Conservation (phyloP, 257 asterid genomes). For the Cynanchum wilfordii region DNA sequence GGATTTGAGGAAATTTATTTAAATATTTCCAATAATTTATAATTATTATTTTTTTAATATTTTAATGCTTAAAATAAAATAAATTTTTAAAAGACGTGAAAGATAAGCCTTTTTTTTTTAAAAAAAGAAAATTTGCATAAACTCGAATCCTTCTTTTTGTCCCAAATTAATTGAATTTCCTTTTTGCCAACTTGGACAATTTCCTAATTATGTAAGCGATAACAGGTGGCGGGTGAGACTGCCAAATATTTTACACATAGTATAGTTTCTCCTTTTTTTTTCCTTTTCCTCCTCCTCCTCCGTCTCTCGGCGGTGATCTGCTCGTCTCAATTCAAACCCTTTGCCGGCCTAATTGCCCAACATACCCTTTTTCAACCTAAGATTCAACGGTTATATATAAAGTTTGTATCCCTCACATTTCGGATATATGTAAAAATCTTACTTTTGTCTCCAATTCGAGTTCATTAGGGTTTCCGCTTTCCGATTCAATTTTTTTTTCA, state of each 20-base stretch:
- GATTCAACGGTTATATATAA: neutral
- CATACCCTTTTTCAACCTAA: neutral
- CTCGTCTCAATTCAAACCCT: neutral
- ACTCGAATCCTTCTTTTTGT: too few relatives aligned
- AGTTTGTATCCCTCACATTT: neutral
- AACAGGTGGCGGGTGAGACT: neutral
- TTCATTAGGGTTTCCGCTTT: slow-evolving; percentile 26
- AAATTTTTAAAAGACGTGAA: too few relatives aligned
- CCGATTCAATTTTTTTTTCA: neutral
- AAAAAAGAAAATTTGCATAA: too few relatives aligned
- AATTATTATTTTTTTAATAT: too few relatives aligned
- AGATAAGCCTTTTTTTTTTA: too few relatives aligned
- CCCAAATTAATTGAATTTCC: too few relatives aligned
- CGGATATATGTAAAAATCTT: neutral
- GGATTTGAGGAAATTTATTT: too few relatives aligned
- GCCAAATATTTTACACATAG: neutral
- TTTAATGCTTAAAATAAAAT: too few relatives aligned
- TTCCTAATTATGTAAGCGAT: neutral
- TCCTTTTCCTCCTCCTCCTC: neutral
- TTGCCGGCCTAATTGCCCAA: neutral
- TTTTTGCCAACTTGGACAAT: too few relatives aligned
- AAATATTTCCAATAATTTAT: too few relatives aligned
- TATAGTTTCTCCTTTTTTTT: neutral
- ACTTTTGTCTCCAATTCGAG: neutral
- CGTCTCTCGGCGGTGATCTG: neutral